These are phyloP conservation scores for slime mould (Dictyostelium discoideum) DNA, from an alignment of 78 protist species.

Conservation along the genomic window dicty_2.7 NC_007088.5:4367001-4367500, in stretches of 20 bases:
- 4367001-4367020: no score
- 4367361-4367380: background rate
- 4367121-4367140: background rate
- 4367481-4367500: slow-evolving; percentile 16
- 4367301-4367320: background rate
- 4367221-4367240: slow-evolving; percentile 11
- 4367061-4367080: slow-evolving; percentile 78
- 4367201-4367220: background rate
- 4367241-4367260: slow-evolving; percentile 12
- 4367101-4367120: background rate
- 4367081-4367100: slow-evolving; percentile 32
- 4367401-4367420: background rate
- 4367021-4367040: no score
- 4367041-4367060: slow-evolving; percentile 56
- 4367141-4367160: background rate
- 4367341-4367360: background rate
- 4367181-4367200: background rate
- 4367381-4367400: background rate
- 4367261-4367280: background rate
- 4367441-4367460: background rate
- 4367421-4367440: background rate
- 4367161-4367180: background rate
- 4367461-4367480: slow-evolving; percentile 2
- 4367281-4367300: background rate
- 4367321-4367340: no score